These are phyloP conservation scores for Coriolopsis trogii DNA, from an alignment of 1,284 basidiomycete species.

Conservation along the genomic window DNA sequence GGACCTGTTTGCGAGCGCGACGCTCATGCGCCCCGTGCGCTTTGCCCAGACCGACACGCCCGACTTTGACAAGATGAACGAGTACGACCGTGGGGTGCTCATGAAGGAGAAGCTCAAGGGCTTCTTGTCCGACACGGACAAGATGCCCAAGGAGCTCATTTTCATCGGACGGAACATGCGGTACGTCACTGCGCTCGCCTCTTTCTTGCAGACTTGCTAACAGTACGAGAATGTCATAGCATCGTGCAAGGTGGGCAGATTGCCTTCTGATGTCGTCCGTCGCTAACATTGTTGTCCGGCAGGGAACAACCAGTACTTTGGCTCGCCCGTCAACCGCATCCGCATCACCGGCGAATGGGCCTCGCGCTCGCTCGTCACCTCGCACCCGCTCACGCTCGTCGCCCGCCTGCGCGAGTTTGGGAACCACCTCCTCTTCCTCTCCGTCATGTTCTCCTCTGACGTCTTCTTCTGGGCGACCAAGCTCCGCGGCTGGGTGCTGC, in stretches of 20 bases:
- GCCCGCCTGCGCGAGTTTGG: slow-evolving; percentile 51
- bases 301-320: slow-evolving; percentile 79
- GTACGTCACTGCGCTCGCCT: slow-evolving; percentile 45
- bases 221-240: slow-evolving; percentile 36
- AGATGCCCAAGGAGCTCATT: slow-evolving; percentile 76
- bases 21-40: slow-evolving; percentile 63
- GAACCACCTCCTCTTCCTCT: slow-evolving; percentile 55
- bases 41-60: slow-evolving; percentile 38
- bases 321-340: slow-evolving; percentile 85
- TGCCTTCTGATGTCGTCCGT: not conserved
- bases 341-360: slow-evolving; percentile 82
- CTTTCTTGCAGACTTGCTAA: too few species aligned
- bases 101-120: slow-evolving; percentile 68
- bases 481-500: slow-evolving; percentile 50
- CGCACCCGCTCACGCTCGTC: slow-evolving; percentile 40
- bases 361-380: slow-evolving; percentile 53
- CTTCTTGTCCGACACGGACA: slow-evolving; percentile 68
- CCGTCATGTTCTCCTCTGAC: slow-evolving; percentile 58
- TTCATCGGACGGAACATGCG: slow-evolving; percentile 86
- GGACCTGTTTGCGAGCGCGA: slow-evolving; percentile 77
- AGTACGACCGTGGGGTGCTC: slow-evolving; percentile 64
- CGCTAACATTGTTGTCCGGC: not conserved
- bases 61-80: slow-evolving; percentile 38
- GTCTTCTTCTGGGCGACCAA: slow-evolving; percentile 58
- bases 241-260: slow-evolving; percentile 59